Evolutionary conservation across 106 monocot species (phyloP).

Genomic region (Apostasia shenzhenica): DNA sequence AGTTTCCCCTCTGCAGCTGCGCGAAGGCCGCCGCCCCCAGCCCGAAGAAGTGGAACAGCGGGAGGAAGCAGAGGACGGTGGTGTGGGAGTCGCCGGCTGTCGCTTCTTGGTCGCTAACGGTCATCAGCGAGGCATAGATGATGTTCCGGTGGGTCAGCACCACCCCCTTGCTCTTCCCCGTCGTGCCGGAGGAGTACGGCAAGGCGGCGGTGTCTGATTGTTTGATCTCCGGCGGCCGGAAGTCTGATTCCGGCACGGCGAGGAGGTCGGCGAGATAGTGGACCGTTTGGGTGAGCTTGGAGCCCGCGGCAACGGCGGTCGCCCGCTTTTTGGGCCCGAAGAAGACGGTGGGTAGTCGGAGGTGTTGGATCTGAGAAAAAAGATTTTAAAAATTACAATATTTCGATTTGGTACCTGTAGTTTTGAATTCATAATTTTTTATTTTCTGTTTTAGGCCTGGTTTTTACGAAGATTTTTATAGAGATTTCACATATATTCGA

Average conservation of each 20-base stretch:
- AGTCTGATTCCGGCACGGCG: background rate
- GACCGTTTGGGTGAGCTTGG: conserved; percentile 24
- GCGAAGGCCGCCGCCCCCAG: conserved; percentile 50
- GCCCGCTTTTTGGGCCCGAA: conserved; percentile 9
- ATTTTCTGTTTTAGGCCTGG: too few species aligned
- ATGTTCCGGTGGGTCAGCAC: conserved; percentile 41
- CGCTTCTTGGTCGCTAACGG: conserved; percentile 12
- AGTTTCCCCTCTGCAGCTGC: conserved; percentile 29
- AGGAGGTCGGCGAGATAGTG: conserved; percentile 10
- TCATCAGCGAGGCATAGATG: conserved; percentile 38
- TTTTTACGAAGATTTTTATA: too few species aligned
- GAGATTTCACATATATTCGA: too few species aligned
- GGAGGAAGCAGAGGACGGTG: conserved; percentile 46
- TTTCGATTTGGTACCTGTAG: too few species aligned
- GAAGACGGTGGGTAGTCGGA: background rate
- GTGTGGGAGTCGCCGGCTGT: conserved; percentile 3
- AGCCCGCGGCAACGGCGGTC: conserved; percentile 7
- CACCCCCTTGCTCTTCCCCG: conserved; percentile 67
- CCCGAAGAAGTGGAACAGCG: conserved; percentile 77
- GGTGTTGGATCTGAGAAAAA: background rate
- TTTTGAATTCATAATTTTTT: too few species aligned
- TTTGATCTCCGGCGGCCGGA: background rate
- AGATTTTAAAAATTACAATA: too few species aligned
- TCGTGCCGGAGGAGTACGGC: conserved; percentile 84
- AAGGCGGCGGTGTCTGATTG: conserved; percentile 42